Base-by-base conservation (phyloP, 2,329 filamentous ascomycete species). In the Parafenestella ontariensis region DNA sequence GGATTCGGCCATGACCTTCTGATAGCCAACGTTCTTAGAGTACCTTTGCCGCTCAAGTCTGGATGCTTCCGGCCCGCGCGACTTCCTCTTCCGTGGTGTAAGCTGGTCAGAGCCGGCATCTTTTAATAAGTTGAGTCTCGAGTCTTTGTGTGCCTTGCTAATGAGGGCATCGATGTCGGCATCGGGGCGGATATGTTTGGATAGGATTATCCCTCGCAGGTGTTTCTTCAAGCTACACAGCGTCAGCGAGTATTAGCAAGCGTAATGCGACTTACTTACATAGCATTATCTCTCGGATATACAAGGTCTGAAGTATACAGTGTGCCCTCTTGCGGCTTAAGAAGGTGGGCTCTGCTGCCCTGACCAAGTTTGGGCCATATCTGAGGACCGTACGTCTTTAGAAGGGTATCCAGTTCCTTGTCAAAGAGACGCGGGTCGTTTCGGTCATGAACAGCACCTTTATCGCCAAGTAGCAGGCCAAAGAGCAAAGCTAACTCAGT, bases 331-430 rank as follows among this genome's bases (percentile, higher is more conserved):
- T 44, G 7, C n/a, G 58, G 56, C 11, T 53, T 26, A 9, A 47
- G 47, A 17, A 64, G 52, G 44, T 61, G 55, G 2, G 54, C 26
- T 48, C 57, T 48, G 3, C 44, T 37, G 13, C 51, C 52, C 3
- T 24, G 44, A 49, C 23, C 44, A 45, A 2, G 28, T 18, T 10
- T 10, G n/a, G 63, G 57, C 61, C 63, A 62, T 17, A 66, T 56
- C 5, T 44, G 34, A 17, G 62, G 59, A 20, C 59, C 61, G 3
- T 52, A 50, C n/a, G 56, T 31, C 3, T 20, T 20, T 7, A 64
- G 42, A 11, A 62, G 21, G 5, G 44, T 31, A 8, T 59, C 55
- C 10, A 64, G 31, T 44, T 66, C 61, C 26, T 46, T 11, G 17
- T 62, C 52, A 20, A 62, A 59, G 5, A 62, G 42, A 6, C 36